Evolutionary conservation across 2,329 filamentous ascomycete species (phyloP).

Genomic region (Magnaporthiopsis incrustans): DNA sequence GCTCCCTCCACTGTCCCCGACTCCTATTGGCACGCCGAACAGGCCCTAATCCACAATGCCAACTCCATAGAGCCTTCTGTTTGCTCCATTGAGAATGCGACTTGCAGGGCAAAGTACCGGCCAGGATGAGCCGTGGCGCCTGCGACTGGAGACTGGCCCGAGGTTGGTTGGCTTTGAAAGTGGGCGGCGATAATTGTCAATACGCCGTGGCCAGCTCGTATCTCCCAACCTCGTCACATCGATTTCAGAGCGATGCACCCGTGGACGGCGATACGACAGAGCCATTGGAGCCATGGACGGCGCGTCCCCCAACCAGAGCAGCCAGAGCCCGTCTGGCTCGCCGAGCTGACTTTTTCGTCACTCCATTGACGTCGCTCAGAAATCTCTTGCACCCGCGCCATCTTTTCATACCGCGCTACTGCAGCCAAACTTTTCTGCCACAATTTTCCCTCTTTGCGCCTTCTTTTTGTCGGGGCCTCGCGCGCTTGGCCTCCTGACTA

Average conservation of each 20-base stretch:
- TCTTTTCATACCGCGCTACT: background rate
- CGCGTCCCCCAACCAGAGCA: background rate
- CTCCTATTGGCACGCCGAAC: background rate
- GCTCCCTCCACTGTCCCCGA: background rate
- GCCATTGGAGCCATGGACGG: background rate
- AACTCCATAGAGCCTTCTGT: background rate
- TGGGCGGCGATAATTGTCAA: background rate
- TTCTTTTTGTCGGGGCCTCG: background rate
- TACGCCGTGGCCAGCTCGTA: background rate
- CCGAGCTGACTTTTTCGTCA: background rate
- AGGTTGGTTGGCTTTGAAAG: background rate
- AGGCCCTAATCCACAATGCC: background rate
- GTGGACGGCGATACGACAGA: background rate
- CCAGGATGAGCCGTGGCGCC: background rate
- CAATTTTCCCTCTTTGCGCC: background rate
- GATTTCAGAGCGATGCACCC: background rate
- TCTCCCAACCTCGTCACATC: background rate
- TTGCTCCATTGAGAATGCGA: background rate
- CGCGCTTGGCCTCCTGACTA: background rate
- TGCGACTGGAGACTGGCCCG: background rate
- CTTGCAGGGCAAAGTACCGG: background rate
- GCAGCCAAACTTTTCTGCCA: background rate
- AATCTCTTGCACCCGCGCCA: background rate
- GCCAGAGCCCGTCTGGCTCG: background rate
- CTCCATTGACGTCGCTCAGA: background rate